Evolutionary conservation across 1,284 basidiomycete species (phyloP).

Genomic region (Coriolopsis trogii): DNA sequence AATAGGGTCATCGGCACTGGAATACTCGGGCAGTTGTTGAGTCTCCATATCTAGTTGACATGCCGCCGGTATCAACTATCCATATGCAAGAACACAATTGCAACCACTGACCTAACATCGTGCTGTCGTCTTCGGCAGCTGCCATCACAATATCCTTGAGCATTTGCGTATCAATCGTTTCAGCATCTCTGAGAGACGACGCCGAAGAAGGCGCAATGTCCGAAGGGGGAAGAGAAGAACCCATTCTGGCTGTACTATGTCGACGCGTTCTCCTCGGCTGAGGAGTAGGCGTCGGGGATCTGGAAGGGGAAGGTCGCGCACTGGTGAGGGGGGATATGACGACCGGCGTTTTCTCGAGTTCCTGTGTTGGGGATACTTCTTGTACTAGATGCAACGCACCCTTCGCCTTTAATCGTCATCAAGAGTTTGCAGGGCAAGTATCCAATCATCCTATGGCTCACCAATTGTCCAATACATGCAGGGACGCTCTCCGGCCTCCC

Average conservation of each 20-base stretch:
- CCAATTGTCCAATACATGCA: constrained; percentile 58
- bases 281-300: constrained; percentile 24
- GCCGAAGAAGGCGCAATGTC: constrained; percentile 29
- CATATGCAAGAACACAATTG: neutral
- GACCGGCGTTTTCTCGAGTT: constrained; percentile 33
- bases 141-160: constrained; percentile 43
- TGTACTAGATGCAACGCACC: constrained; percentile 1
- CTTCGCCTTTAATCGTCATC: constrained; percentile 10
- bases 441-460: constrained; percentile 25
- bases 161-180: constrained; percentile 43
- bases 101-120: constrained; percentile 46
- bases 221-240: constrained; percentile 40
- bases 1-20: constrained; percentile 37
- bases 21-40: constrained; percentile 32
- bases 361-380: constrained; percentile 23
- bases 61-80: neutral
- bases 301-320: constrained; percentile 10
- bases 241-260: neutral
- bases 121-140: constrained; percentile 34
- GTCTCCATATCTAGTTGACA: constrained; percentile 47
- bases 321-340: constrained; percentile 21
- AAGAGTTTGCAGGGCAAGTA: neutral
- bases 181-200: constrained; percentile 11
- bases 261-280: neutral
- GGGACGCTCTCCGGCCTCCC: constrained; percentile 58